A percentile compares a stretch with the other conserved stretches of the same genome.
phyloP scores from a whole-genome alignment of 2,329 filamentous ascomycete genomes.

The Colletotrichum sp. region DNA sequence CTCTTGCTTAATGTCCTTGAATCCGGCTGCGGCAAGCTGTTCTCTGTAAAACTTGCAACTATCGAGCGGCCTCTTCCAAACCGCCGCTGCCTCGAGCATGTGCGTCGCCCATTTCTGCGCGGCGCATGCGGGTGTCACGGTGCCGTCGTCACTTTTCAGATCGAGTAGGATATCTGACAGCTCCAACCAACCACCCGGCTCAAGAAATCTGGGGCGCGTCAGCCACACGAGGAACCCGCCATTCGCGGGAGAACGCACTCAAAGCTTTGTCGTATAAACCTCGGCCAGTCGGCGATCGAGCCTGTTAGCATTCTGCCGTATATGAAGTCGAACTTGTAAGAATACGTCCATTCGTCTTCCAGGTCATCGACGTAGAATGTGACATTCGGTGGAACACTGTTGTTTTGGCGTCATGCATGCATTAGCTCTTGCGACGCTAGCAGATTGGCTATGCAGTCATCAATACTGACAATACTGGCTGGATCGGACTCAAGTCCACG shows the following conservation, averaged over 20 bases:
- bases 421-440: not conserved
- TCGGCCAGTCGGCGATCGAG: slow-evolving; percentile 38
- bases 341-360: slow-evolving; percentile 45
- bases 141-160: slow-evolving; percentile 46
- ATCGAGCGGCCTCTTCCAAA: slow-evolving; percentile 32
- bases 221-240: not conserved
- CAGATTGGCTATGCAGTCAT: not conserved
- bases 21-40: slow-evolving; percentile 56
- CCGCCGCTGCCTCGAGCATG: slow-evolving; percentile 34
- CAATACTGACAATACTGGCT: slow-evolving; percentile 36
- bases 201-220: slow-evolving; percentile 28
- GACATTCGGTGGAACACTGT: slow-evolving; percentile 50
- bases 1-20: slow-evolving; percentile 53
- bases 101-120: slow-evolving; percentile 35
- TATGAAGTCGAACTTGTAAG: slow-evolving; percentile 44
- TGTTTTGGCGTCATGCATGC: not conserved
- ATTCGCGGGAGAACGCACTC: slow-evolving; percentile 24
- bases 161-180: slow-evolving; percentile 46
- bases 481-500: slow-evolving; percentile 48
- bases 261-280: slow-evolving; percentile 40
- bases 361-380: slow-evolving; percentile 51
- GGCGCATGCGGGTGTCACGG: slow-evolving; percentile 28
- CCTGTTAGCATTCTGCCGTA: slow-evolving; percentile 44
- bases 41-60: slow-evolving; percentile 34
- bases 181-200: slow-evolving; percentile 50